Evolutionary conservation across 2,329 filamentous ascomycete genomes (phyloP).

Genomic region (Balansia obtecta): DNA sequence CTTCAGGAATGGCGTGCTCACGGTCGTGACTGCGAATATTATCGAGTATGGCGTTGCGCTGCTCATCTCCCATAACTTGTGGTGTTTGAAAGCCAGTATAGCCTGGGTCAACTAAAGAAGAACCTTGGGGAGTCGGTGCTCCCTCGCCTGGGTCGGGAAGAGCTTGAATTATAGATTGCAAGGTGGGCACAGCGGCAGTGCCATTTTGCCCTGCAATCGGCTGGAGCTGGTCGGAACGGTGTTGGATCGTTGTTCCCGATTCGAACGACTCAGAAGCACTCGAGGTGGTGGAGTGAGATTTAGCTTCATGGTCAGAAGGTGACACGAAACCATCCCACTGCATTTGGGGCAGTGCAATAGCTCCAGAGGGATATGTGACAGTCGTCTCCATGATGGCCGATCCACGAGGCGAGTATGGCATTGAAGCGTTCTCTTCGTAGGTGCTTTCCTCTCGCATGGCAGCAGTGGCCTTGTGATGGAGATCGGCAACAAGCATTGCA

Average conservation of each 20-base stretch:
- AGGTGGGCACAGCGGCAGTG: conserved; percentile 49
- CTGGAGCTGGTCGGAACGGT: conserved; percentile 50
- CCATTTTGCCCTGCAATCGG: conserved; percentile 52
- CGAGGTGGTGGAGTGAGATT: conserved; percentile 62
- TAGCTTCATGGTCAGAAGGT: conserved; percentile 54
- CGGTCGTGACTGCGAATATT: conserved; percentile 73
- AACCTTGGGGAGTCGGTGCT: conserved; percentile 63
- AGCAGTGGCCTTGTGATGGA: conserved; percentile 84
- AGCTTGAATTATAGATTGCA: conserved; percentile 63
- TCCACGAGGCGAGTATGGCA: conserved; percentile 61
- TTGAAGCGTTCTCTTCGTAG: conserved; percentile 45
- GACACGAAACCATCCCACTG: conserved; percentile 86
- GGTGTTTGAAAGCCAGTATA: conserved; percentile 60
- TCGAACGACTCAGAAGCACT: conserved; percentile 56
- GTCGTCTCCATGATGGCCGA: conserved; percentile 65
- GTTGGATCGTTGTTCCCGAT: conserved; percentile 42
- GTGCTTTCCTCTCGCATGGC: conserved; percentile 49
- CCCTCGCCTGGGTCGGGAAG: conserved; percentile 55
- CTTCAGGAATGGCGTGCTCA: conserved; percentile 72
- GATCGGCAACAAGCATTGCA: conserved; percentile 95
- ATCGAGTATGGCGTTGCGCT: conserved; percentile 73
- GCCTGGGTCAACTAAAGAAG: conserved; percentile 54
- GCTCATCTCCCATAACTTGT: conserved; percentile 72
- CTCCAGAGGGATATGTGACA: conserved; percentile 63
- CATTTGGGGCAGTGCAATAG: conserved; percentile 73